These are phyloP conservation scores for Ogataea kodamae DNA, from an alignment of 805 yeast species.

Conservation along the genomic window DNA sequence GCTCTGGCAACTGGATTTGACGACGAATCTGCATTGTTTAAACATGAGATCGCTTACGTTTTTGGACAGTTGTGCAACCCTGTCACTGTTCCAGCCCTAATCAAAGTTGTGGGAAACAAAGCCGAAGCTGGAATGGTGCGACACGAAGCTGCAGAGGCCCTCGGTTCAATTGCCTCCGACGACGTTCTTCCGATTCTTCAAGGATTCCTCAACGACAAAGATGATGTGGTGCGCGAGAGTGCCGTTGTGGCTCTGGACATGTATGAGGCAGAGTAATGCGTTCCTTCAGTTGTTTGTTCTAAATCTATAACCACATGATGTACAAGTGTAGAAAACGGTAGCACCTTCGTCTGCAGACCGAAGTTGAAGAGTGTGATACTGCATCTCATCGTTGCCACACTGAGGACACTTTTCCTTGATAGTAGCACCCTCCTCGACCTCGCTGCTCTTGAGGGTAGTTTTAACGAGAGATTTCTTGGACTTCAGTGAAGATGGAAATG, in stretches of 20 bases:
- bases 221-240: conserved; percentile 90
- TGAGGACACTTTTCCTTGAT: conserved; percentile 98
- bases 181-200: conserved; percentile 88
- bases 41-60: conserved; percentile 97
- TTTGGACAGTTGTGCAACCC: conserved; percentile 97
- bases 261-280: conserved; percentile 80
- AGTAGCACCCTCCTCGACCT: conserved; percentile 91
- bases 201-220: conserved; percentile 74
- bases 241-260: conserved; percentile 97
- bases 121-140: conserved; percentile 97
- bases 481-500: conserved; percentile 84
- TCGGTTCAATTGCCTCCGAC: conserved; percentile 94
- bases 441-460: conserved; percentile 71
- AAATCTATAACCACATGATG: conserved; percentile 86
- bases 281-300: conserved; percentile 75
- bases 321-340: conserved; percentile 96
- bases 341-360: conserved; percentile 99
- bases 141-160: conserved; percentile 99
- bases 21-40: conserved; percentile 89
- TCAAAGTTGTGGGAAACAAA: conserved; percentile 73
- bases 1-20: conserved; percentile 88
- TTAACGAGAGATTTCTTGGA: conserved; percentile 87
- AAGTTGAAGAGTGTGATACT: conserved; percentile 91
- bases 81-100: conserved; percentile 80
- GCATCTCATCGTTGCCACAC: conserved; percentile 98